phyloP scores from a whole-genome alignment of 169 alveolate genomes.

The Plasmodium fragile region DNA sequence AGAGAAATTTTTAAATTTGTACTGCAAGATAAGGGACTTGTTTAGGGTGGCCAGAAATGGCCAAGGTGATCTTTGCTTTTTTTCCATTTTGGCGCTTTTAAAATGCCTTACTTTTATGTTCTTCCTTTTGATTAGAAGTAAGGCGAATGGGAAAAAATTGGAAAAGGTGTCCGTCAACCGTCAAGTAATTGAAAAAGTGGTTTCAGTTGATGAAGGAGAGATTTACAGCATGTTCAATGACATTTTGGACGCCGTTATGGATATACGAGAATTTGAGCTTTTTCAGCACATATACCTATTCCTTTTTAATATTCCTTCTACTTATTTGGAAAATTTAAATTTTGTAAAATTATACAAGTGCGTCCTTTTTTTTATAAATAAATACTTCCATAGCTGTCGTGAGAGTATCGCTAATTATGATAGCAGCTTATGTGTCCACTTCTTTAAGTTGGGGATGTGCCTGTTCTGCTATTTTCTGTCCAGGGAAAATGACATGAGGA shows the following conservation, averaged over 20 bases:
- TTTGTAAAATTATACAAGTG: constrained; percentile 42
- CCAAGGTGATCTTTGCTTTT: not conserved
- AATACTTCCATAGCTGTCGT: constrained; percentile 24
- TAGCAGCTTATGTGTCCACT: constrained; percentile 30
- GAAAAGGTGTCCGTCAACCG: not conserved
- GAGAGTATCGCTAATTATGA: constrained; percentile 48
- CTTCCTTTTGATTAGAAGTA: constrained; percentile 7
- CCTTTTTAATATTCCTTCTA: constrained; percentile 43
- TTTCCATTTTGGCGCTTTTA: constrained; percentile 26
- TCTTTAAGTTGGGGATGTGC: constrained; percentile 38
- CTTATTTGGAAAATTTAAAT: constrained; percentile 37
- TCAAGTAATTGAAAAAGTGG: not conserved
- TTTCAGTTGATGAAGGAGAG: not conserved
- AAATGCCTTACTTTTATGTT: constrained; percentile 47
- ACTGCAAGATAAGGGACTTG: constrained; percentile 9
- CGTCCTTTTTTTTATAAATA: constrained; percentile 3
- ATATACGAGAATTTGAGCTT: constrained; percentile 45
- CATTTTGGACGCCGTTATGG: constrained; percentile 14
- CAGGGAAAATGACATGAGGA: constrained; percentile 10
- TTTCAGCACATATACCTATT: constrained; percentile 48
- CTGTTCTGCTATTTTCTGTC: constrained; percentile 29
- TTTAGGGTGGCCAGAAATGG: not conserved
- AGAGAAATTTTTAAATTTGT: constrained; percentile 16
- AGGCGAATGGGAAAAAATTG: not conserved
- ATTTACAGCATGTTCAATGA: constrained; percentile 19